These are phyloP conservation scores for Ormosia emarginata DNA, from an alignment of 306 rosid genomes.

Conservation along the genomic window DNA sequence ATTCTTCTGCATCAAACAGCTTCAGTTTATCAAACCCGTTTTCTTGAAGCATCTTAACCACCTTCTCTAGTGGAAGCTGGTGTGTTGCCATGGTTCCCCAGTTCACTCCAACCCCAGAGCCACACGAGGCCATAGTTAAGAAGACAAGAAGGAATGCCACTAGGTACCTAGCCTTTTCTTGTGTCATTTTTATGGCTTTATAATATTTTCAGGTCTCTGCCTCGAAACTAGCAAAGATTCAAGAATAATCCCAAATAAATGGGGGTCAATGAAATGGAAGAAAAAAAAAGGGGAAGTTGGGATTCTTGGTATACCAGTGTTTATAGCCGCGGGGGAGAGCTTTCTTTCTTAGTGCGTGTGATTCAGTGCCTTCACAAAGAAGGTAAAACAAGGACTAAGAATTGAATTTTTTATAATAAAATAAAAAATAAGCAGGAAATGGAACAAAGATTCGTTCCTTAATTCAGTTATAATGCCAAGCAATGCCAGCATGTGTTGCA, in stretches of 20 bases:
- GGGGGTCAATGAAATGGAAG: conserved; percentile 14
- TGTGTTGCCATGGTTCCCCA: conserved; percentile 93
- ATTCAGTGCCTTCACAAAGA: conserved; percentile 41
- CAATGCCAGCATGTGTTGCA: conserved; percentile 35
- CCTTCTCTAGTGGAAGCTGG: conserved; percentile 65
- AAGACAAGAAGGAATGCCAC: conserved; percentile 35
- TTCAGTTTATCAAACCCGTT: conserved; percentile 72
- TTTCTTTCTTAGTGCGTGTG: background rate
- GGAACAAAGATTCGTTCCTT: conserved; percentile 67
- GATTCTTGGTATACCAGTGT: conserved; percentile 24
- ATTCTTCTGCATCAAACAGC: conserved; percentile 81
- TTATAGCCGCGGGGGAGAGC: conserved; percentile 6
- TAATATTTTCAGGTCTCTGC: conserved; percentile 28
- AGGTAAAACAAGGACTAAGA: conserved; percentile 21
- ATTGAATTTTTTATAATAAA: background rate
- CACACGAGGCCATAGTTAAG: conserved; percentile 22
- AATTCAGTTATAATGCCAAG: conserved; percentile 58
- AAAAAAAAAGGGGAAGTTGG: conserved; percentile 28
- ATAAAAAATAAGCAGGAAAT: conserved; percentile 16
- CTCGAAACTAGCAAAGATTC: conserved; percentile 35
- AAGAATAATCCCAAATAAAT: conserved; percentile 30
- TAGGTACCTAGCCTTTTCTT: conserved; percentile 20
- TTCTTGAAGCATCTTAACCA: conserved; percentile 67
- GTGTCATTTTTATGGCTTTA: conserved; percentile 42
- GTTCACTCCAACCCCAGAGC: conserved; percentile 66